A percentile compares a stretch with the other conserved stretches of the same genome.
Conservation (phyloP, 2,329 filamentous ascomycete genomes). For the Lasiodiplodia citricola region DNA sequence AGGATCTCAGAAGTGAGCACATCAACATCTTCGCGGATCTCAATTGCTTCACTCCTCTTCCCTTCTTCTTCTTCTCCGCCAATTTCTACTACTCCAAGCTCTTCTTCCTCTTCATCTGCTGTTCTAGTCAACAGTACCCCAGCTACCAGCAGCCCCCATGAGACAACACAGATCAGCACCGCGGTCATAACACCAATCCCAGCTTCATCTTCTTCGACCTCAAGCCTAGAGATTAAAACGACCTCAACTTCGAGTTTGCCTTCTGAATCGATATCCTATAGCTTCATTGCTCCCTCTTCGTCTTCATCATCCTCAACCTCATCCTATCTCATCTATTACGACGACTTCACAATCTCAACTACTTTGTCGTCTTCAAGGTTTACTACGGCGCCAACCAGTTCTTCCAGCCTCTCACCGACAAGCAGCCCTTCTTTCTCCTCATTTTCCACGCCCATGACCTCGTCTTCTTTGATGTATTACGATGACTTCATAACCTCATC, state of each 20-base stretch:
- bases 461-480: too few relatives aligned
- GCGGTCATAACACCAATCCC: neutral
- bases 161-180: neutral
- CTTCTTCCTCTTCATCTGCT: neutral
- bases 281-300: neutral
- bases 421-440: too few relatives aligned
- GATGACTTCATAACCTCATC: too few relatives aligned
- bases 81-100: neutral
- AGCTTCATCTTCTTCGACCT: neutral
- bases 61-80: neutral
- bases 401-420: neutral
- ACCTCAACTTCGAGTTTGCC: neutral
- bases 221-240: neutral
- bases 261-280: neutral
- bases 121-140: neutral
- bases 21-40: neutral
- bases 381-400: neutral
- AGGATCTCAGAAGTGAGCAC: neutral
- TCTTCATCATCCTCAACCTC: too few relatives aligned
- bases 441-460: too few relatives aligned
- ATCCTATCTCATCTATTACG: neutral
- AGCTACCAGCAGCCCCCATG: neutral
- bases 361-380: neutral
- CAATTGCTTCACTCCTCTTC: neutral
- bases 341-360: neutral